Evolutionary conservation across 2,329 filamentous ascomycete genomes (phyloP), one percentile per base, ranked within the genome.

Genomic region (Gremmenia infestans): DNA sequence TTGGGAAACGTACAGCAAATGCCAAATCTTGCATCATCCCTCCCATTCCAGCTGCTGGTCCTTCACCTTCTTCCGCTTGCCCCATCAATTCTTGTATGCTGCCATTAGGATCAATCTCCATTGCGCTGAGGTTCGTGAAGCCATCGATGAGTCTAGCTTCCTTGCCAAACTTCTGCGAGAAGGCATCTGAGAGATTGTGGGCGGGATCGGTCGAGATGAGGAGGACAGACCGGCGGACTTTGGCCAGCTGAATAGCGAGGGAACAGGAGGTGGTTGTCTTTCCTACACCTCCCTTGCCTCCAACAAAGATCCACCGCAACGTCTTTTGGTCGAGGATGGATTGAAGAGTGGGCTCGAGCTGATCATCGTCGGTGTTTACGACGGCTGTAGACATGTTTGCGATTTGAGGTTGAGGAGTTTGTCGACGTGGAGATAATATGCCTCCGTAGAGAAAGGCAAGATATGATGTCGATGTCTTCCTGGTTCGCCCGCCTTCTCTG

Each of bases 261-360:
- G 93, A 97, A 77, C 94, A 99, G 7, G 93, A 97, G 15, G 94
- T 99, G n/a, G 94, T 99, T 28, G 94, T 99, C 80, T 99, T 99
- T 73, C 94, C 94, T 47, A 99, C 94, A 72, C 94, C 94, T 69
- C 94, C 94, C 77, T 99, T 99, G 64, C 94, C 94, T 68, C 94
- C 94, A 58, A 99, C 94, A 69, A 99, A 99, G 75, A 99, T 96
- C 94, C 94, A 99, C 72, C 94, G 90, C 54, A 99, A 86, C 36
- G 89, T 87, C 74, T 91, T 91, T 75, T 99, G 94, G 78, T 96
- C 91, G 68, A 99, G 85, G 70, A 99, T 91, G 62, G 89, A 89
- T 77, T 97, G 89, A 69, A 99, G 89, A 52, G 89, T 91, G 48
- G 94, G 92, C 78, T 96, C 92, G 77, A 97, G 86, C 67, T 83